A percentile compares a stretch with the other conserved stretches of the same genome.
Conservation (phyloP, 176 grass and related monocot species). For the Aegilops tauschii region DNA sequence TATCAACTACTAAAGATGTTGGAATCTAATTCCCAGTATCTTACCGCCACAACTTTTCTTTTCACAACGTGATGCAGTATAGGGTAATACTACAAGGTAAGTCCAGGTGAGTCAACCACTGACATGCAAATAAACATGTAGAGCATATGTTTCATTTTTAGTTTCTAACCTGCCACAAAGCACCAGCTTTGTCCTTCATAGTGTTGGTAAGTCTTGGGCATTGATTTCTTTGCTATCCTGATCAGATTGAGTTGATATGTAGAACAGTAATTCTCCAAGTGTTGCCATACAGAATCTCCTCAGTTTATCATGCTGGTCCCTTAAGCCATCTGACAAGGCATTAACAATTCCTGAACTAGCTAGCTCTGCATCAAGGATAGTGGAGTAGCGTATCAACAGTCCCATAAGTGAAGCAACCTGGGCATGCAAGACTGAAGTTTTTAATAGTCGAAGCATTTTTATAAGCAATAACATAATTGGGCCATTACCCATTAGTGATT, state of each 20-base stretch:
- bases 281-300: conserved; percentile 96
- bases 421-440: conserved; percentile 64
- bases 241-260: conserved; percentile 90
- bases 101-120: background rate
- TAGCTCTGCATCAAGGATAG: conserved; percentile 72
- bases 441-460: conserved; percentile 88
- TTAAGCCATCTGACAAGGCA: conserved; percentile 87
- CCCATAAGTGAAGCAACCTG: conserved; percentile 93
- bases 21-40: background rate
- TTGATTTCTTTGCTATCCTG: conserved; percentile 69
- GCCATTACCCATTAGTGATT: conserved; percentile 58
- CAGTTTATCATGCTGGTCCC: conserved; percentile 89
- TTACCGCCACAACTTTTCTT: background rate
- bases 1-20: background rate
- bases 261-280: conserved; percentile 91
- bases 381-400: conserved; percentile 92
- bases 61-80: background rate
- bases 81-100: background rate
- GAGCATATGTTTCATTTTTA: conserved; percentile 12
- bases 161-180: conserved; percentile 84
- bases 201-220: conserved; percentile 54
- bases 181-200: conserved; percentile 62
- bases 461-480: conserved; percentile 80
- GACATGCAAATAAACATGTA: background rate
- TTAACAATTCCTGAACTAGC: conserved; percentile 92